phyloP scores from a whole-genome alignment of 139 green algal genomes.

The Picochlorum sp. region DNA sequence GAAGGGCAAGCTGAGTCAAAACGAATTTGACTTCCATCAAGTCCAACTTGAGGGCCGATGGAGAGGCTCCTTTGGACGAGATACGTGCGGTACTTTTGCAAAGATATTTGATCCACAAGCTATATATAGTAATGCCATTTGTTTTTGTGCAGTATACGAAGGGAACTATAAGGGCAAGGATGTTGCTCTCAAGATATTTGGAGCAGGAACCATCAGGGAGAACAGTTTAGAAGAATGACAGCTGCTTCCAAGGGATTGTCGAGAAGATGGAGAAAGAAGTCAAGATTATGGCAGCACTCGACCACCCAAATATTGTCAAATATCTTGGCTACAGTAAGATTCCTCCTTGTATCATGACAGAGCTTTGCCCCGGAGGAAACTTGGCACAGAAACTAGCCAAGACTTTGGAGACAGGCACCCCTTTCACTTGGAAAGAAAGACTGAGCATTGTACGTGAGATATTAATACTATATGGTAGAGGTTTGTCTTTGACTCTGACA shows the following conservation, averaged over 20 bases:
- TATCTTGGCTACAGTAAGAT: slow-evolving; percentile 38
- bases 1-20: not conserved
- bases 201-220: not conserved
- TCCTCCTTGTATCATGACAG: slow-evolving; percentile 6
- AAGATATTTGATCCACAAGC: not conserved
- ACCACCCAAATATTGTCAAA: slow-evolving; percentile 41
- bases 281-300: not conserved
- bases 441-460: slow-evolving; percentile 10
- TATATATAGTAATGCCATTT: not conserved
- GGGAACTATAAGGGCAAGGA: not conserved
- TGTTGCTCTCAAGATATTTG: not conserved
- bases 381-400: slow-evolving; percentile 29
- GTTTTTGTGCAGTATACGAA: not conserved
- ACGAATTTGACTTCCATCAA: not conserved
- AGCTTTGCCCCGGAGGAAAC: slow-evolving; percentile 24
- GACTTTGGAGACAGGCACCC: not conserved
- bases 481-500: too few species aligned
- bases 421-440: slow-evolving; percentile 26
- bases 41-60: not conserved
- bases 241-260: not conserved
- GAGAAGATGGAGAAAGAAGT: slow-evolving; percentile 4
- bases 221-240: not conserved
- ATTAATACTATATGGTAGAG: too few species aligned
- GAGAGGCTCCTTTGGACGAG: not conserved
- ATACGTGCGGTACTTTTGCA: not conserved